Evolutionary conservation across 1,139 yeast genomes (phyloP).

Genomic region (Suzukiozyma palmioleophila): DNA sequence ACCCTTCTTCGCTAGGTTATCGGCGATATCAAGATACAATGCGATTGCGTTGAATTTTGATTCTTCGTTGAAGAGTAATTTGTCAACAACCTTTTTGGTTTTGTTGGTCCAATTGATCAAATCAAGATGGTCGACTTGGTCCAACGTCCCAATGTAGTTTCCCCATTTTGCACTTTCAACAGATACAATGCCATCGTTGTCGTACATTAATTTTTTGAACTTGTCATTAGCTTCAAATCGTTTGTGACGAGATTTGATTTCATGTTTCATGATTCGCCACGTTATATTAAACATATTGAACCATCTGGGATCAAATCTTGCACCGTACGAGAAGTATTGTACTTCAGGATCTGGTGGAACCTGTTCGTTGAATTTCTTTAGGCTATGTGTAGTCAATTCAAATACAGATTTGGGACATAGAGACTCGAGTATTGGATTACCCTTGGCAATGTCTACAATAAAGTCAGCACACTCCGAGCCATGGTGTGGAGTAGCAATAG

Average conservation of each 20-base stretch:
- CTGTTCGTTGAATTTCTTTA: slow-evolving; percentile 49
- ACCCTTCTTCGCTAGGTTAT: slow-evolving; percentile 62
- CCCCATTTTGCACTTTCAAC: slow-evolving; percentile 84
- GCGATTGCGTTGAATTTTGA: slow-evolving; percentile 67
- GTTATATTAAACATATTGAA: slow-evolving; percentile 57
- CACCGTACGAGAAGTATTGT: slow-evolving; percentile 79
- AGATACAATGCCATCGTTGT: slow-evolving; percentile 84
- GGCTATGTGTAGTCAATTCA: slow-evolving; percentile 56
- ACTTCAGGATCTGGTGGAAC: slow-evolving; percentile 59
- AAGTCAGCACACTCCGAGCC: slow-evolving; percentile 85
- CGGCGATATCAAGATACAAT: slow-evolving; percentile 70
- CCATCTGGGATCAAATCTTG: slow-evolving; percentile 61
- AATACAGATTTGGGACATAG: slow-evolving; percentile 45
- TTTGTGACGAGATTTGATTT: slow-evolving; percentile 12
- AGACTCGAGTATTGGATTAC: slow-evolving; percentile 11
- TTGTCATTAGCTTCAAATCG: slow-evolving; percentile 6
- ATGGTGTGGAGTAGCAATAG: slow-evolving; percentile 82
- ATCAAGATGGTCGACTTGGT: slow-evolving; percentile 80
- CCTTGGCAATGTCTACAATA: slow-evolving; percentile 31
- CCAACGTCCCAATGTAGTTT: slow-evolving; percentile 68
- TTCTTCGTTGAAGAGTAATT: slow-evolving; percentile 26
- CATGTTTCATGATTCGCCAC: slow-evolving; percentile 52
- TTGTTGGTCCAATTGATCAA: slow-evolving; percentile 76
- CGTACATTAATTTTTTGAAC: slow-evolving; percentile 15
- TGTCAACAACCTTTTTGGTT: slow-evolving; percentile 33